phyloP scores from a whole-genome alignment of 805 yeast species.

The Ogataea thermomethanolica region DNA sequence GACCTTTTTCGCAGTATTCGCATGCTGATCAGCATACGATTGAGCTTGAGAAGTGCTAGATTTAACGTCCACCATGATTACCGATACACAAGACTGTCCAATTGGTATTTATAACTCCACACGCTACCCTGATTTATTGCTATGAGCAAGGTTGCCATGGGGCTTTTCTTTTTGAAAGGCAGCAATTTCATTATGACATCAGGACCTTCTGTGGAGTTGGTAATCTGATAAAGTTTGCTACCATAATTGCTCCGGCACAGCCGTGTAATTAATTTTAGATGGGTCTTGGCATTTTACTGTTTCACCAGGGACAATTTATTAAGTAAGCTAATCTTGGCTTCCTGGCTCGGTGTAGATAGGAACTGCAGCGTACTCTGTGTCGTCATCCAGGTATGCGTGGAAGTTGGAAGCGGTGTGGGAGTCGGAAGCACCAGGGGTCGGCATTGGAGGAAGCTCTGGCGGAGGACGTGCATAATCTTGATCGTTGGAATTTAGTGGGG shows the following conservation, averaged over 20 bases:
- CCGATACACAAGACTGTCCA: neutral
- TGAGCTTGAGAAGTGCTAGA: neutral
- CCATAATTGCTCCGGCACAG: constrained; percentile 6
- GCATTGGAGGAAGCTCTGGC: constrained; percentile 3
- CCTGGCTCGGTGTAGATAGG: constrained; percentile 19
- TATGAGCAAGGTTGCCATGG: constrained; percentile 8
- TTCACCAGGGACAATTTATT: neutral
- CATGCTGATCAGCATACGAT: neutral
- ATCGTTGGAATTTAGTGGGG: constrained; percentile 20
- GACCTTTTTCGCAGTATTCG: neutral
- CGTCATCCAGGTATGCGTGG: constrained; percentile 6
- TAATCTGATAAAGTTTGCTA: constrained; percentile 2
- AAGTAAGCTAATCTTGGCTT: neutral
- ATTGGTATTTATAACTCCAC: constrained; percentile 1
- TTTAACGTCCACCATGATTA: constrained; percentile 11
- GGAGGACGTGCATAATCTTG: constrained; percentile 14
- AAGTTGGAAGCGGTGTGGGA: neutral
- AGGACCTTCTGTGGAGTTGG: neutral
- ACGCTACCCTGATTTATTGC: neutral
- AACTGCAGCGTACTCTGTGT: constrained; percentile 14
- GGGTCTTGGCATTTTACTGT: neutral
- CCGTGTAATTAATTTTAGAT: neutral
- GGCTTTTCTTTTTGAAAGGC: constrained; percentile 5
- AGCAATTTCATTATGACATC: constrained; percentile 1
- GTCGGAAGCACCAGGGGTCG: constrained; percentile 1